A percentile compares a stretch with the other conserved stretches of the same genome.
These are phyloP conservation scores for Microdochium trichocladiopsis DNA, from an alignment of 2,329 filamentous ascomycete species.

Conservation along the genomic window DNA sequence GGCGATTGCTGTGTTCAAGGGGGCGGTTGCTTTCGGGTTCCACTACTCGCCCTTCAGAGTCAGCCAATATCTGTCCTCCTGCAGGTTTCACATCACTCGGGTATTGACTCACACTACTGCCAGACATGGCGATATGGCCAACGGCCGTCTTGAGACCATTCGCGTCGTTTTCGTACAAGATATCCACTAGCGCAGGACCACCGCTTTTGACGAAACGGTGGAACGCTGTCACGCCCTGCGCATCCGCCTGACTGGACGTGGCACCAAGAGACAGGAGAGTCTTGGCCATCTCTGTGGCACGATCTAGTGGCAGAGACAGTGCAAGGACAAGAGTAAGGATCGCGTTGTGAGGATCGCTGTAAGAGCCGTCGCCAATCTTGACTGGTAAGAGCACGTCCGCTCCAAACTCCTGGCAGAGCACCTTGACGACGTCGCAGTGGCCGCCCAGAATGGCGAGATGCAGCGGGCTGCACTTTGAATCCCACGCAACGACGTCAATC, in stretches of 20 bases:
- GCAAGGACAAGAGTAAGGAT: conserved; percentile 67
- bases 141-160: conserved; percentile 56
- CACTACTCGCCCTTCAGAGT: conserved; percentile 2
- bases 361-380: conserved; percentile 48
- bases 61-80: too few species aligned
- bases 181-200: conserved; percentile 38
- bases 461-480: conserved; percentile 64
- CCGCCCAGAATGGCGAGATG: conserved; percentile 74
- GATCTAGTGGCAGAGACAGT: conserved; percentile 52
- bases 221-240: conserved; percentile 56
- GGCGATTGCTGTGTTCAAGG: conserved; percentile 53
- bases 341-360: conserved; percentile 45
- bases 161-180: conserved; percentile 48
- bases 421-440: conserved; percentile 59
- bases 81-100: neutral
- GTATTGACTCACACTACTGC: conserved; percentile 13
- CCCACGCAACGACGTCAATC: conserved; percentile 74
- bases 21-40: conserved; percentile 29
- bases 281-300: conserved; percentile 57
- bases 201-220: conserved; percentile 53
- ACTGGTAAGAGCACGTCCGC: conserved; percentile 71
- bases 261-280: conserved; percentile 64
- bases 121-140: conserved; percentile 51
- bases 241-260: conserved; percentile 65
- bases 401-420: conserved; percentile 66